Percentiles rank a stretch among this genome's conserved stretches.
phyloP scores from a whole-genome alignment of 1,284 basidiomycete genomes.

The Hymenochaete sp. region DNA sequence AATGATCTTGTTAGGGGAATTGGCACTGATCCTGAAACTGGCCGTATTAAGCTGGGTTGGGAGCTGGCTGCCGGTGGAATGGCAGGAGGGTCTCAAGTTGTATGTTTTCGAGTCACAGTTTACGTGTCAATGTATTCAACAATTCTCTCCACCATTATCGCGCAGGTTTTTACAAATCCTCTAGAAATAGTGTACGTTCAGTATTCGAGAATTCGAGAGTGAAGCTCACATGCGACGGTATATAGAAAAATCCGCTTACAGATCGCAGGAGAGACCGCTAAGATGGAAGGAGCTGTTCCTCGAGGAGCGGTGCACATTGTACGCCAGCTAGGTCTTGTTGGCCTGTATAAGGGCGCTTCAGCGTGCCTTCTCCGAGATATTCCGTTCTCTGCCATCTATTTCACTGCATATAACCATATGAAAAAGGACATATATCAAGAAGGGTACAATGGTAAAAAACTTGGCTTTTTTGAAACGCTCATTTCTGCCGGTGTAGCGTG shows the following conservation, averaged over 20 bases:
- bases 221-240: slow-evolving; percentile 17
- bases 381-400: slow-evolving; percentile 85
- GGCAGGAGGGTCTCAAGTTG: slow-evolving; percentile 97
- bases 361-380: slow-evolving; percentile 90
- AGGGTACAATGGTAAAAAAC: slow-evolving; percentile 90
- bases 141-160: slow-evolving; percentile 15
- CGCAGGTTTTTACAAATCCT: slow-evolving; percentile 89
- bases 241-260: slow-evolving; percentile 92
- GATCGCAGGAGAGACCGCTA: slow-evolving; percentile 91
- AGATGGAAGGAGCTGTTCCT: slow-evolving; percentile 67
- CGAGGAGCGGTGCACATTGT: slow-evolving; percentile 91
- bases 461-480: slow-evolving; percentile 88
- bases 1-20: slow-evolving; percentile 86
- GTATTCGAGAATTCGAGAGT: neutral
- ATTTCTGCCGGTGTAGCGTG: slow-evolving; percentile 75
- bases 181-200: slow-evolving; percentile 77
- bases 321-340: slow-evolving; percentile 84
- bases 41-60: slow-evolving; percentile 79
- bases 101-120: slow-evolving; percentile 21
- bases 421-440: slow-evolving; percentile 94
- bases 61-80: slow-evolving; percentile 88
- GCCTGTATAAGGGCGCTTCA: slow-evolving; percentile 85
- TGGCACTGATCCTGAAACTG: slow-evolving; percentile 90
- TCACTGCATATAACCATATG: slow-evolving; percentile 73
- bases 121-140: slow-evolving; percentile 12